Base-by-base conservation (phyloP, 139 green algal genomes). In the Ulvella scutata region DNA sequence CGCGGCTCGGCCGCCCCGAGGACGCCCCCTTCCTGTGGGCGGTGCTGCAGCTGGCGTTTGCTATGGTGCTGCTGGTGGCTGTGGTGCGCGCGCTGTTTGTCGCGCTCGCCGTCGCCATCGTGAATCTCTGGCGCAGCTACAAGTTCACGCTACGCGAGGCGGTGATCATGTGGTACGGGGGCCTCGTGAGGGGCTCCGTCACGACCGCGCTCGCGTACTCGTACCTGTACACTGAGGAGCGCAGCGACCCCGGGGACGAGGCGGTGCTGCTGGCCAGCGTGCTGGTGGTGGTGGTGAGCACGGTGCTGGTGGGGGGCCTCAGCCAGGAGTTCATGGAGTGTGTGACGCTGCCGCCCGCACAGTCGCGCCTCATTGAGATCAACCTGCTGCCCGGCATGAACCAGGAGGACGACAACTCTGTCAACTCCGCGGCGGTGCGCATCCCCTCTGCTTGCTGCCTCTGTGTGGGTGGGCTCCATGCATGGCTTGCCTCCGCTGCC, bases 171-270 rank as follows among this genome's bases (percentile, higher is more conserved):
- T 37, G 74, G 74, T 79, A 72, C 61, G 78, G 62, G 17, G 78
- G 78, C 17, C 62, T 82, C 33, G 62, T 75, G 28, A 62, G 78
- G 2, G 78, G 78, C 3, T 72, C 73, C 43, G 76, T 82, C 74
- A 79, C 78, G 2, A 72, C 78, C n/a, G 78, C 74, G 10, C 74
- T 82, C 38, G 74, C 37, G 3, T 82, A 82, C 74, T 75, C 78
- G 62, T 72, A 62, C 62, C 78, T 82, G 62, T 79, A 79, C 43
- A 4, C 39, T 29, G 40, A 7, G 40, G 35, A 3, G 28, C 51
- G 51, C 51, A 36, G n/a, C 13, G 33, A n/a, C 51, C 9, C 51
- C 51, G 51, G 9, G n/a, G 51, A 67, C 10, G 40, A 62, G 29
- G 39, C 72, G 37, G 61, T 78, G 26, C 62, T 81, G 38, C 37